A percentile compares a stretch with the other conserved stretches of the same genome.
phyloP scores from a whole-genome alignment of 768 basidiomycete species.

The Baorangia bicolor region DNA sequence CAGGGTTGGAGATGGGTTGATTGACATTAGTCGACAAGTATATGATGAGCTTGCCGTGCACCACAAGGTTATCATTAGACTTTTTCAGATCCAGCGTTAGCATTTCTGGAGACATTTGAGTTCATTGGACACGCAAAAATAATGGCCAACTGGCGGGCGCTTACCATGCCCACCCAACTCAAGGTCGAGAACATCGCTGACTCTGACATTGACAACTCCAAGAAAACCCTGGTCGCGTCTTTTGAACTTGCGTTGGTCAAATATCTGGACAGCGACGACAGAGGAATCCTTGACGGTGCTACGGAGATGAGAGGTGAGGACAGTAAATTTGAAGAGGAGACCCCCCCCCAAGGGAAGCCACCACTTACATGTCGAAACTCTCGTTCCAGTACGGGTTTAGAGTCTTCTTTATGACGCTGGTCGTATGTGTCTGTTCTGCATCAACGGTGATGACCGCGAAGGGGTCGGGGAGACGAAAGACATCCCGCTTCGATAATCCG shows the following conservation, averaged over 20 bases:
- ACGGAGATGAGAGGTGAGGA: constrained; percentile 11
- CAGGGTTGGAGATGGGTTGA: constrained; percentile 81
- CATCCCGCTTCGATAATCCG: constrained; percentile 90
- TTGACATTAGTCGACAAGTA: constrained; percentile 91
- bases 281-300: constrained; percentile 98
- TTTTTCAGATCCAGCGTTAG: constrained; percentile 95
- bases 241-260: constrained; percentile 99
- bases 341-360: not conserved
- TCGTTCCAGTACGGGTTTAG: constrained; percentile 97
- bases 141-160: constrained; percentile 28
- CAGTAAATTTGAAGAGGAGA: not conserved
- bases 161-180: constrained; percentile 91
- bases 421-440: constrained; percentile 95
- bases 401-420: constrained; percentile 95
- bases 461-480: constrained; percentile 94
- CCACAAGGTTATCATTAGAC: constrained; percentile 97
- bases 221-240: constrained; percentile 96
- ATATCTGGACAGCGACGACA: constrained; percentile 96
- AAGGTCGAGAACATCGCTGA: constrained; percentile 87
- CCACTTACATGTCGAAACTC: constrained; percentile 90
- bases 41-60: constrained; percentile 96
- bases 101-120: constrained; percentile 64
- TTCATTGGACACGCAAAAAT: not conserved
- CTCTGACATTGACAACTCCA: constrained; percentile 94
- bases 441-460: constrained; percentile 99